A percentile compares a stretch with the other conserved stretches of the same genome.
These are phyloP conservation scores for Martiniozyma asiatica DNA, from an alignment of 1,139 yeast species.

Conservation along the genomic window DNA sequence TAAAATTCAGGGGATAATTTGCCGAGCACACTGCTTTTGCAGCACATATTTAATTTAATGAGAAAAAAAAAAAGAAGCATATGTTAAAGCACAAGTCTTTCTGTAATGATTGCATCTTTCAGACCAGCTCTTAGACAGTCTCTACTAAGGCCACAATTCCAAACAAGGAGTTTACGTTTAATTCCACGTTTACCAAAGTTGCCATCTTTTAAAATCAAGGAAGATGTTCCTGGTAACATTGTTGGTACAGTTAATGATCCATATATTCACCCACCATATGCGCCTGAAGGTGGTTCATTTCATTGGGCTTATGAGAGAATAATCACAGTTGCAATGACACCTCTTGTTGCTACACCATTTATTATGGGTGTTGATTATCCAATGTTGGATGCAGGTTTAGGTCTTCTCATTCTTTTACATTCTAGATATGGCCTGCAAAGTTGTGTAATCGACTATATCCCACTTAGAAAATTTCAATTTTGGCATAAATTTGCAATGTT, in stretches of 20 bases:
- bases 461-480: conserved; percentile 58
- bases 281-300: conserved; percentile 48
- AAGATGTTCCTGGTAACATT: conserved; percentile 44
- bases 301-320: conserved; percentile 66
- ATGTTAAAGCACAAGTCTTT: no score
- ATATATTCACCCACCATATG: conserved; percentile 43
- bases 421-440: conserved; percentile 62
- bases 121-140: no score
- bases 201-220: conserved; percentile 9
- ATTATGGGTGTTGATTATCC: conserved; percentile 40
- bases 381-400: conserved; percentile 45
- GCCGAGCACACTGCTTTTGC: no score
- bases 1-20: no score
- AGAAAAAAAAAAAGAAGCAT: no score
- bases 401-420: conserved; percentile 48
- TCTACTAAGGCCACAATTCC: conserved; percentile 2
- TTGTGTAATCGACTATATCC: conserved; percentile 72
- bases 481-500: conserved; percentile 53
- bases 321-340: conserved; percentile 48
- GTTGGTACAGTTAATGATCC: conserved; percentile 73
- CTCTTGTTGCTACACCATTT: conserved; percentile 53
- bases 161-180: conserved; percentile 7
- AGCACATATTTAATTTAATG: no score
- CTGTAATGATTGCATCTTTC: no score
- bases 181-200: conserved; percentile 12